Conservation (phyloP, 2,329 filamentous ascomycete genomes). For the Pestalotiopsis fici region DNA sequence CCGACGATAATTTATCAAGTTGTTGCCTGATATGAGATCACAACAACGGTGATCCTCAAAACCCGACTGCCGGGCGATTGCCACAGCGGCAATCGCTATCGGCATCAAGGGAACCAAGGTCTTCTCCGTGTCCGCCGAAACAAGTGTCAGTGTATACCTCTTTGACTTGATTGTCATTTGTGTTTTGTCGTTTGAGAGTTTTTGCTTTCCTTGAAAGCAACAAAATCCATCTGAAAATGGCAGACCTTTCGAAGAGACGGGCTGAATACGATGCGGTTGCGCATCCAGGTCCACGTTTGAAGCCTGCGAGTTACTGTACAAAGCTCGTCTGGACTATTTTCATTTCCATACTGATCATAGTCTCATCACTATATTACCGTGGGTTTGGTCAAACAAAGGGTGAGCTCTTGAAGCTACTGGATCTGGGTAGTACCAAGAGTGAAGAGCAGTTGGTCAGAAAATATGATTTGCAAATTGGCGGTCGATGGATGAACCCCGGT, state of each 20-base stretch:
- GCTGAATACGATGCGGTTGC: not conserved
- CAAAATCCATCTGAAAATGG: not conserved
- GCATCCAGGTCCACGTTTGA: not conserved
- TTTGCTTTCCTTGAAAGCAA: not conserved
- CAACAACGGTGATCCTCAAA: not conserved
- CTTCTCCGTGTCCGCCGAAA: no score
- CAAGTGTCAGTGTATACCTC: no score
- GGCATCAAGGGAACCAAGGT: not conserved
- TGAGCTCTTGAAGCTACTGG: not conserved
- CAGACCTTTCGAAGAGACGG: not conserved
- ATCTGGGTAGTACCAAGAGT: not conserved
- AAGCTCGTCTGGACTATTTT: not conserved
- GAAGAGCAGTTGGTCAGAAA: not conserved
- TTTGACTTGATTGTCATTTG: not conserved
- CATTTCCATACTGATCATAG: not conserved
- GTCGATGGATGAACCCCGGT: constrained; percentile 12
- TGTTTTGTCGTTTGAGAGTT: not conserved
- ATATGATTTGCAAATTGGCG: constrained; percentile 7
- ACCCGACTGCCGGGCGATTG: not conserved
- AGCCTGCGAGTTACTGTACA: not conserved
- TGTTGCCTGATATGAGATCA: not conserved
- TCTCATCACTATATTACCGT: not conserved
- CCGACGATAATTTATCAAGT: not conserved
- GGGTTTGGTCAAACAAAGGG: not conserved
- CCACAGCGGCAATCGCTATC: not conserved